These are phyloP conservation scores for Magnolia sinica DNA, from an alignment of 164 flowering plant genomes.

Conservation along the genomic window DNA sequence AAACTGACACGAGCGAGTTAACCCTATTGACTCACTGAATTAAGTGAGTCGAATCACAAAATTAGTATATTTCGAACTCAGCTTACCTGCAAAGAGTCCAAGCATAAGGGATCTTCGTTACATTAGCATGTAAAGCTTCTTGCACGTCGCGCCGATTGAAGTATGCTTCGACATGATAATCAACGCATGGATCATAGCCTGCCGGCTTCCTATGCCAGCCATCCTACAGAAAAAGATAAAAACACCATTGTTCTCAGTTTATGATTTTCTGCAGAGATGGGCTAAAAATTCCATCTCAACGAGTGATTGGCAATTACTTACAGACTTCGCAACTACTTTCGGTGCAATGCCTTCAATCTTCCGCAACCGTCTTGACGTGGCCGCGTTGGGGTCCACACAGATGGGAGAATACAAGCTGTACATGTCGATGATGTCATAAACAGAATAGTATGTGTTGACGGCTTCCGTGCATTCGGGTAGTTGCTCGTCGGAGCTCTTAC, in stretches of 20 bases:
- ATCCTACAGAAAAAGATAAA: not conserved
- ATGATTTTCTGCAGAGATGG: not conserved
- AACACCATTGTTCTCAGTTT: not conserved
- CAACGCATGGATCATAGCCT: constrained; percentile 23
- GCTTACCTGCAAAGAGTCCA: constrained; percentile 83
- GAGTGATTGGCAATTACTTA: constrained; percentile 37
- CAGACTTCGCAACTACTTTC: constrained; percentile 30
- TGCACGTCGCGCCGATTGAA: constrained; percentile 82
- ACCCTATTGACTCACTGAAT: too few species aligned
- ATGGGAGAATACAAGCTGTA: constrained; percentile 64
- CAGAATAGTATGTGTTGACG: constrained; percentile 37
- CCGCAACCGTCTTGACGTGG: constrained; percentile 35
- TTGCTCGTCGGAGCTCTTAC: not conserved
- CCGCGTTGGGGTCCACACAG: constrained; percentile 21
- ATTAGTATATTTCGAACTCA: not conserved
- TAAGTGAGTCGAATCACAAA: not conserved
- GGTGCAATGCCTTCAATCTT: constrained; percentile 51
- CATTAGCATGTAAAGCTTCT: constrained; percentile 75
- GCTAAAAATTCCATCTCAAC: not conserved
- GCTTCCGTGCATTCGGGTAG: constrained; percentile 26
- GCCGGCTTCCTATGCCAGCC: constrained; percentile 11
- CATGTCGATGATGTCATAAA: constrained; percentile 70
- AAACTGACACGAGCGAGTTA: too few species aligned
- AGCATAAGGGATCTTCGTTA: constrained; percentile 52
- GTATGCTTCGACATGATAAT: constrained; percentile 41